Evolutionary conservation across 1,284 basidiomycete species (phyloP), one percentile per base, ranked within the genome.

Genomic region (Trichosporon ovoides): DNA sequence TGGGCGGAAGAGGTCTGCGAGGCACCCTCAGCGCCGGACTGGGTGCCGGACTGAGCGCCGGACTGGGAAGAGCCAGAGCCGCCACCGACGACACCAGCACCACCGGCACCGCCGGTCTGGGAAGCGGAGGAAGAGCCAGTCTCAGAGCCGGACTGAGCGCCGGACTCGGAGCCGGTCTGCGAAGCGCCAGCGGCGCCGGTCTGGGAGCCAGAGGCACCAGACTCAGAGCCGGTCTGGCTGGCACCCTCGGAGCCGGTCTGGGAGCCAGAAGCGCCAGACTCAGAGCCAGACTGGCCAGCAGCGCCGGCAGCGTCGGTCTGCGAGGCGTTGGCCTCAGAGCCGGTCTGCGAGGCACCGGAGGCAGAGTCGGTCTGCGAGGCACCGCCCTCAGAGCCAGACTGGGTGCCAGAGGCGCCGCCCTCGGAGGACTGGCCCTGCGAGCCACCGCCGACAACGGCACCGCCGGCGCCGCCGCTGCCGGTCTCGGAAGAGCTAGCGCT

Each of bases 231-330:
- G 13, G 57, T 43, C 18, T 61, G 57, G 20, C 35, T 4, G 9
- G 28, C 4, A 4, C 9, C 5, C 28, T n/a, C 35, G 35, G 13
- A 4, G 35, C 13, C 35, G 11, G 13, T 11, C 12, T 18, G 7
- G 13, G 38, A 43, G 22, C 59, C 61, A 31, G 53, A 31, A 36
- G 52, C 22, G n/a, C n/a, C n/a, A n/a, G n/a, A n/a, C n/a, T n/a
- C n/a, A n/a, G n/a, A n/a, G n/a, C n/a, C n/a, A n/a, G n/a, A n/a
- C n/a, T n/a, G n/a, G n/a, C n/a, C n/a, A n/a, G n/a, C n/a, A n/a
- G n/a, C n/a, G n/a, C n/a, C n/a, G n/a, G n/a, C n/a, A n/a, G n/a
- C n/a, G n/a, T n/a, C n/a, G n/a, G n/a, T n/a, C n/a, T n/a, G n/a
- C n/a, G n/a, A n/a, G n/a, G n/a, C n/a, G n/a, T n/a, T n/a, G n/a